Base-by-base conservation (phyloP, 1,284 basidiomycete species). In the Ustilago trichophora region DNA sequence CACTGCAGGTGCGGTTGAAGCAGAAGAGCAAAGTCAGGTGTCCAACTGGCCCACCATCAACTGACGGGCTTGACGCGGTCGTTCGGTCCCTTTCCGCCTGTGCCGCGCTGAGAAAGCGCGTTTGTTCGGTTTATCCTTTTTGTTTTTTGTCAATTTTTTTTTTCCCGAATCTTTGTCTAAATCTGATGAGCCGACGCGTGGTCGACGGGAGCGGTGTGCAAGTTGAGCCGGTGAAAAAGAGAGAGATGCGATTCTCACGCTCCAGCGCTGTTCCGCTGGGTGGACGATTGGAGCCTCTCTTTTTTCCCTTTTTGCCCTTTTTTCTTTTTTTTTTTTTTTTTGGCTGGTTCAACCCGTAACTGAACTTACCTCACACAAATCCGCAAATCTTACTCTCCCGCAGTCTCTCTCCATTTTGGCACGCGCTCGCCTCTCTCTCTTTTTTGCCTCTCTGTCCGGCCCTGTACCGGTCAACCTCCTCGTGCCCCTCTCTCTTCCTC, bases 331-430 rank as follows among this genome's bases (percentile, higher is more conserved):
- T 38, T 19, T 16, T 29, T 29, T 13, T 21, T 29, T 13, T 29
- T 29, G 7, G 46, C 32, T 47, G n/a, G 35, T 27, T 8, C 45
- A 26, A 47, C 45, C 45, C n/a, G n/a, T n/a, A n/a, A n/a, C 22
- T 18, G 24, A 45, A 50, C 48, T 50, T 50, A 50, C 31, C 47
- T 42, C 38, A 42, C 33, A 35, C 49, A 50, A 48, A 19, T 33
- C 49, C 49, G 40, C 49, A 35, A 51, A 51, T 43, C 49, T 51
- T 43, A 51, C 49, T 41, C 48, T 41, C 38, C 41, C 27, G 32
- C 34, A 35, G 38, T 49, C 33, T 37, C n/a, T 35, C 11, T n/a
- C n/a, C n/a, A 27, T 22, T 34, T 26, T 44, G 25, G 34, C 40
- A 51, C 49, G 33, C 49, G 49, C 34, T 22, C 16, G 34, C 21